Evolutionary conservation across 305 asterid species (phyloP), one percentile per base, ranked within the genome.

Genomic region (Solanum hybrid): DNA sequence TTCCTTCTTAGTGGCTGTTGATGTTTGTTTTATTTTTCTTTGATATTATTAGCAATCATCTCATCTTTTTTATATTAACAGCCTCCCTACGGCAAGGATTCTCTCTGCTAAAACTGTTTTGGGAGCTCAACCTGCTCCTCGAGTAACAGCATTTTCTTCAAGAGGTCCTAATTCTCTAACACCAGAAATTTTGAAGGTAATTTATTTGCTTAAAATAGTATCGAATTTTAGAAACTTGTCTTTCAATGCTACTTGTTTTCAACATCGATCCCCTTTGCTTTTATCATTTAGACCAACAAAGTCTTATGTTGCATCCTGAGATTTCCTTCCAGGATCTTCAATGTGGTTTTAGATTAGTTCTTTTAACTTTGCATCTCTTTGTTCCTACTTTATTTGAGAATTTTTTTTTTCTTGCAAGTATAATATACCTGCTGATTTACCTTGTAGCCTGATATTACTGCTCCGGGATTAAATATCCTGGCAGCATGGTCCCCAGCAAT

Each of bases 401-500:
- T 22, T 72, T 32, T 13, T 56, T 76, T 27, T 86, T 80, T 35
- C 88, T 34, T 64, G 77, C 64, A 36, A 38, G 15, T 37, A 38
- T 40, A 72, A 36, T 17, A 88, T 86, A 42, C 86, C 86, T 72
- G 66, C 88, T 81, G 60, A 89, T 86, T 91, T 64, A 36, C 84
- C 40, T 86, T 93, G 92, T 90, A 96, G 99, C 99, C 99, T 64
- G 99, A 97, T 87, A 90, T 97, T 35, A 89, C 95, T 56, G 99
- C 99, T 56, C 99, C 99, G 38, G 99, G 99, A 77, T 91, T 97
- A 91, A 97, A 97, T 92, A 96, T 97, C 91, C 94, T 97, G 88
- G 99, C 99, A 60, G 96, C 99, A 24, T 97, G 99, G 99, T 96
- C 99, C 85, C 99, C 99, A 36, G 97, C 97, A 35, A 87, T 88